A percentile compares a stretch with the other conserved stretches of the same genome.
Conservation (phyloP, 2,329 filamentous ascomycete species). For the Fusarium longipes region DNA sequence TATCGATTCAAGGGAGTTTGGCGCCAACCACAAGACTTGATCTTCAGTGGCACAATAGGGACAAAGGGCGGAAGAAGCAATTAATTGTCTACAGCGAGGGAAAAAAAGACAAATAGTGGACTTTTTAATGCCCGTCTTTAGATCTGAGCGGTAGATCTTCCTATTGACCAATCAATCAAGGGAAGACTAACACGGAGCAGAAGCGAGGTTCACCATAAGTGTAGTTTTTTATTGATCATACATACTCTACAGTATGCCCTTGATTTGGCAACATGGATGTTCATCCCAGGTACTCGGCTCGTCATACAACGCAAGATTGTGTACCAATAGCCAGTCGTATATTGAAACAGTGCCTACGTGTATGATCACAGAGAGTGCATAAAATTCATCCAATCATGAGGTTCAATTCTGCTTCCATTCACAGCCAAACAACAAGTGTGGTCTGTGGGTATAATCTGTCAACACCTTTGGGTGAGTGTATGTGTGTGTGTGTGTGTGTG, state of each 20-base stretch:
- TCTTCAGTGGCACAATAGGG: conserved; percentile 16
- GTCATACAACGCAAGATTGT: neutral
- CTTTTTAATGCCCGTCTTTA: conserved; percentile 13
- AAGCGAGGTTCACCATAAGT: neutral
- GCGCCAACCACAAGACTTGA: conserved; percentile 16
- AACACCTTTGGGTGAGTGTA: too few relatives aligned
- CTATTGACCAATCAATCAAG: neutral
- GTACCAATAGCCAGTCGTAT: conserved; percentile 3
- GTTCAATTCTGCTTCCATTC: conserved; percentile 28
- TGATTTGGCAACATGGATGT: conserved; percentile 8
- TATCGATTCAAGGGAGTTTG: conserved; percentile 28
- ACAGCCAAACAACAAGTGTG: conserved; percentile 35
- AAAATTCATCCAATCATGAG: conserved; percentile 23
- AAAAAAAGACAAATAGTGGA: conserved; percentile 17
- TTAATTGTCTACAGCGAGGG: conserved; percentile 12
- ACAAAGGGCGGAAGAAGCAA: conserved; percentile 36
- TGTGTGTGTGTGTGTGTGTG: conserved; percentile 19
- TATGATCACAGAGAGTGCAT: conserved; percentile 22
- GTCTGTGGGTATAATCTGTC: conserved; percentile 26
- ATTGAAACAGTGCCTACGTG: conserved; percentile 7
- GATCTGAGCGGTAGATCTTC: neutral
- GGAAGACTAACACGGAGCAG: conserved; percentile 5
- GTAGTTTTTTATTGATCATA: neutral
- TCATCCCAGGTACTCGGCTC: conserved; percentile 6
- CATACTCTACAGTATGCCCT: neutral